Percentiles rank a stretch among this genome's conserved stretches.
phyloP scores from a whole-genome alignment of 192 early-diverging fungal species.

The Backusella morwellensis region DNA sequence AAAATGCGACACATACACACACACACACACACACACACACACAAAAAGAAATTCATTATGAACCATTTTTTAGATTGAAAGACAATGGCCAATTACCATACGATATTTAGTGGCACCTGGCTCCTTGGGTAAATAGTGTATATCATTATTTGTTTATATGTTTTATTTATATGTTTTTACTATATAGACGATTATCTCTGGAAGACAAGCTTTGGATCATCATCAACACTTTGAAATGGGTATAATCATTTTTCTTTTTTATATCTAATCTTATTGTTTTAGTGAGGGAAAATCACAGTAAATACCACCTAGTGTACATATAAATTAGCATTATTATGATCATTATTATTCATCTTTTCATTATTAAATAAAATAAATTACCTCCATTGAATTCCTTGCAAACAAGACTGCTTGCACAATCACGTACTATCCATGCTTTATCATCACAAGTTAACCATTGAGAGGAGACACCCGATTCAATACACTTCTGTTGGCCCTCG shows the following conservation, averaged over 20 bases:
- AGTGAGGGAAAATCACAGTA: neutral
- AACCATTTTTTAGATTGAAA: neutral
- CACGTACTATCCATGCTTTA: slow-evolving; percentile 12
- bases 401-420: slow-evolving; percentile 6
- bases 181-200: neutral
- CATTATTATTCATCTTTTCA: neutral
- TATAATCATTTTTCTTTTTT: neutral
- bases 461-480: neutral
- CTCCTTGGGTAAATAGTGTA: neutral
- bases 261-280: neutral
- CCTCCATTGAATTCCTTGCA: slow-evolving; percentile 3
- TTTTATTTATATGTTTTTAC: neutral
- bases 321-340: neutral
- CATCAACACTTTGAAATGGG: neutral
- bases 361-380: neutral
- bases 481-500: neutral
- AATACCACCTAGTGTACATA: neutral
- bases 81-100: neutral
- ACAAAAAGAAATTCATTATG: too few relatives aligned
- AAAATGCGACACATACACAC: too few relatives aligned
- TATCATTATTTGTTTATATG: neutral
- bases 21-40: too few relatives aligned
- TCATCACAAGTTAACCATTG: slow-evolving; percentile 19
- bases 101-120: neutral
- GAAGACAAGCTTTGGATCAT: neutral